Evolutionary conservation across 2,329 filamentous ascomycete species (phyloP), one percentile per base, ranked within the genome.

Genomic region (Verticillium dahliae): DNA sequence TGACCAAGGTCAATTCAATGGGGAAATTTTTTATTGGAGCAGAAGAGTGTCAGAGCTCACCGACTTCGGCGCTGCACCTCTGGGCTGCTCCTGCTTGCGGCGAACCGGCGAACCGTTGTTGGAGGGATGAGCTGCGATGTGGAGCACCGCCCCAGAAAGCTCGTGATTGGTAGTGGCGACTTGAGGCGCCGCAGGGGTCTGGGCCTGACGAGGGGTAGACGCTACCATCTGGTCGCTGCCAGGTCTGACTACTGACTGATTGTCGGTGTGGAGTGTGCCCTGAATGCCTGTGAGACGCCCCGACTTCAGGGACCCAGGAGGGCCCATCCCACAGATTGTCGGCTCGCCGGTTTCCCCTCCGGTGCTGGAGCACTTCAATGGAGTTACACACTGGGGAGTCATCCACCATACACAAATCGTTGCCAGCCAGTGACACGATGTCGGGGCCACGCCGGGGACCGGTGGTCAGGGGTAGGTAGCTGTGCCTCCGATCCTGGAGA

Each of bases 1-100:
- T 58, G 58, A 38, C 33, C 61, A 60, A 60, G 58, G 61, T 60
- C 59, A 63, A 64, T 64, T 61, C 61, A 65, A 64, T 64, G 64
- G 62, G 64, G 63, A 66, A 66, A 66, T 66, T 66, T 66, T 66
- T 66, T 63, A 65, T 60, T 65, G 64, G 64, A 62, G 45, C 45
- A 50, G 45, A 50, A 50, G n/a, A 50, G 45, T 11, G 58, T 59
- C 58, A 59, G 41, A 59, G 58, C 58, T 59, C 64, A 62, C 64
- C 64, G 64, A 66, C 64, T 66, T 66, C 64, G 64, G 64, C 63
- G 62, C 59, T 35, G n/a, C 45, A 50, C 45, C 18, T 45, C 13
- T 50, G n/a, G 45, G n/a, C n/a, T 27, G 45, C 45, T 50, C 45
- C 45, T 50, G 45, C 45, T 50, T 50, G 45, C 45, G 45, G 45